Percentiles rank a stretch among this genome's conserved stretches.
Conservation (phyloP, 78 protist genomes). For the Ministeria vibrans region DNA sequence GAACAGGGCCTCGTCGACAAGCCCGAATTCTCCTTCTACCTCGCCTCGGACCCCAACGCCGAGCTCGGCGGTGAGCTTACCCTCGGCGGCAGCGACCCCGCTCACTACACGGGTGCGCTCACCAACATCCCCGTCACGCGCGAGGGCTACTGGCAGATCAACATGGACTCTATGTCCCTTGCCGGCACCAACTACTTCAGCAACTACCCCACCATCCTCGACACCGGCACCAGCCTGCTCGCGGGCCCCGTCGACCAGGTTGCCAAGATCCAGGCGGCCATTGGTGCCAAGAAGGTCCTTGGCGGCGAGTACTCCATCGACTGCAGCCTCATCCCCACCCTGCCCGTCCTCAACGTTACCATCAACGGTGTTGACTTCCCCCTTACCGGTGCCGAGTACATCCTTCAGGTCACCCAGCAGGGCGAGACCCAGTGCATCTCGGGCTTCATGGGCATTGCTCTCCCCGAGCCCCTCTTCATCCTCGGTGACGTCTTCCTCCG, state of each 20-base stretch:
- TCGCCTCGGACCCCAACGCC: constrained; percentile 49
- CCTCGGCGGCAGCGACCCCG: constrained; percentile 78
- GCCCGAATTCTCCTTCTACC: constrained; percentile 78
- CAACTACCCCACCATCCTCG: constrained; percentile 71
- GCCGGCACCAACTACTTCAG: constrained; percentile 27
- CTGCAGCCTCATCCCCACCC: constrained; percentile 48
- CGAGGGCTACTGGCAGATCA: constrained; percentile 61
- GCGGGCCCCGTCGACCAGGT: constrained; percentile 76
- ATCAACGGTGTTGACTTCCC: constrained; percentile 60
- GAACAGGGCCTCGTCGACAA: constrained; percentile 48
- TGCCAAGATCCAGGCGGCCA: constrained; percentile 14
- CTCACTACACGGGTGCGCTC: constrained; percentile 49
- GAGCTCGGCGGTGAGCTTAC: constrained; percentile 71
- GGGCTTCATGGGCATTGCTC: constrained; percentile 83
- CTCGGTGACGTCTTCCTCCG: constrained; percentile 95
- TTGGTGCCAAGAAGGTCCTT: constrained; percentile 34
- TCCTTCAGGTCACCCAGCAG: constrained; percentile 57
- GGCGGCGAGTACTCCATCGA: constrained; percentile 19
- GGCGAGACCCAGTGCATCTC: constrained; percentile 71
- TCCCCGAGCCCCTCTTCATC: constrained; percentile 71
- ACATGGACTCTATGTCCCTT: neutral
- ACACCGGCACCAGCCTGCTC: constrained; percentile 91
- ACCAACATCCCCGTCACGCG: constrained; percentile 42
- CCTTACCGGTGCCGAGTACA: constrained; percentile 75
- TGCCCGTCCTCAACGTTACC: constrained; percentile 66